These are phyloP conservation scores for Debaryomyces coudertii DNA, from an alignment of 1,139 yeast species.

Conservation along the genomic window DNA sequence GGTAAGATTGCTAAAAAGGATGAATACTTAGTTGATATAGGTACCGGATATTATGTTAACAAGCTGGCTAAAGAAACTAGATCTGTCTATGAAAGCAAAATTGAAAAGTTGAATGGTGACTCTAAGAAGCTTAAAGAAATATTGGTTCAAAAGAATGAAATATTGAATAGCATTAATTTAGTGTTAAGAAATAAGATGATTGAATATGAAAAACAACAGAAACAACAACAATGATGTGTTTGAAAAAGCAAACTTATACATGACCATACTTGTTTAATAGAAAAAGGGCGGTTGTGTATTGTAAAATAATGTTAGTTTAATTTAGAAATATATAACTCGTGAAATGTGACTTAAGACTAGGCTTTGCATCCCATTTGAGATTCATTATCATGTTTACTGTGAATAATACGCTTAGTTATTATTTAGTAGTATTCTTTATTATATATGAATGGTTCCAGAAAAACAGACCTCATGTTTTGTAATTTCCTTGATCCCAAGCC, in stretches of 20 bases:
- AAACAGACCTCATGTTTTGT: constrained; percentile 44
- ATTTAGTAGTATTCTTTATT: constrained; percentile 32
- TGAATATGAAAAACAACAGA: constrained; percentile 44
- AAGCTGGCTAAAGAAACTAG: constrained; percentile 71
- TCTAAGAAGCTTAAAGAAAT: constrained; percentile 73
- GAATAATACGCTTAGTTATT: neutral
- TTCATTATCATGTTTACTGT: neutral
- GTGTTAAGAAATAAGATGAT: constrained; percentile 51
- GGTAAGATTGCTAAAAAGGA: constrained; percentile 69
- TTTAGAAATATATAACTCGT: neutral
- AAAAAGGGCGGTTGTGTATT: neutral
- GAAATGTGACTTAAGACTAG: neutral
- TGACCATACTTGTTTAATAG: neutral
- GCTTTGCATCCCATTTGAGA: neutral
- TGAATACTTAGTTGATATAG: constrained; percentile 87
- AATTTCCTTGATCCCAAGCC: constrained; percentile 64
- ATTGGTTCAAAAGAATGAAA: constrained; percentile 64
- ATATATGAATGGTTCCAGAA: constrained; percentile 57
- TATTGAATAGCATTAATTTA: constrained; percentile 54
- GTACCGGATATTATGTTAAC: constrained; percentile 94
- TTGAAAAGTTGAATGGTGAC: constrained; percentile 72
- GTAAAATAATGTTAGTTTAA: neutral
- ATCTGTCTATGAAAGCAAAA: constrained; percentile 72
- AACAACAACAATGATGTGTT: constrained; percentile 8
- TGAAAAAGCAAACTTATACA: neutral